These are phyloP conservation scores for Acephala macrosclerotiorum DNA, from an alignment of 2,329 filamentous ascomycete genomes.

Conservation along the genomic window DNA sequence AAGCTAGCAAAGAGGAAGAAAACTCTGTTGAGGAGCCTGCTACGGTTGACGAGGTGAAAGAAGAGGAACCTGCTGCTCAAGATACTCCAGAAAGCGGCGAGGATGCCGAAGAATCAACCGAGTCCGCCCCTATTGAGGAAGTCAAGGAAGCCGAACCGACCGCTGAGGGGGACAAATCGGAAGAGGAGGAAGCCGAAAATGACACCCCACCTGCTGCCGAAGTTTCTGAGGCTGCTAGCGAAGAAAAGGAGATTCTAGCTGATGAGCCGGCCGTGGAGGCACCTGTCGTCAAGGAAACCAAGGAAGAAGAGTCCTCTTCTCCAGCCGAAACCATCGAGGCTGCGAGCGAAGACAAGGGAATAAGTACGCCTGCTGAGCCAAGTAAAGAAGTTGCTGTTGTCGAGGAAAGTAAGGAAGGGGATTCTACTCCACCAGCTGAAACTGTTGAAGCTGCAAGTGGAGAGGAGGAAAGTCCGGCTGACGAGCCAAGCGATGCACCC, in stretches of 20 bases:
- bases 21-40: background rate
- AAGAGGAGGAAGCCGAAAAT: too few relatives aligned
- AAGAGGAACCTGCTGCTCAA: background rate
- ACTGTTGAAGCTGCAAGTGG: background rate
- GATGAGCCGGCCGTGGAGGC: background rate
- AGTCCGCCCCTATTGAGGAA: background rate
- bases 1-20: background rate
- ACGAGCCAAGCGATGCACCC: background rate
- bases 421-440: background rate
- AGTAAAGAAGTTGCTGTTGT: background rate
- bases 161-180: too few relatives aligned
- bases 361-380: too few relatives aligned
- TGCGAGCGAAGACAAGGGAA: background rate
- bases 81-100: background rate
- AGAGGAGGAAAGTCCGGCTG: background rate
- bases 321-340: background rate
- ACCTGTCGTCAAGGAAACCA: background rate
- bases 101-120: background rate
- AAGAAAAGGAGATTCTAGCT: too few relatives aligned
- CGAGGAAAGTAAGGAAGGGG: background rate
- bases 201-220: too few relatives aligned
- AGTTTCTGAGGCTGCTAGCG: too few relatives aligned
- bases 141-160: background rate
- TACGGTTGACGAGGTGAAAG: background rate
- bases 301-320: background rate